Evolutionary conservation across 345 rosid species (phyloP), one percentile per base, ranked within the genome.

Genomic region (Erodium maritimum): DNA sequence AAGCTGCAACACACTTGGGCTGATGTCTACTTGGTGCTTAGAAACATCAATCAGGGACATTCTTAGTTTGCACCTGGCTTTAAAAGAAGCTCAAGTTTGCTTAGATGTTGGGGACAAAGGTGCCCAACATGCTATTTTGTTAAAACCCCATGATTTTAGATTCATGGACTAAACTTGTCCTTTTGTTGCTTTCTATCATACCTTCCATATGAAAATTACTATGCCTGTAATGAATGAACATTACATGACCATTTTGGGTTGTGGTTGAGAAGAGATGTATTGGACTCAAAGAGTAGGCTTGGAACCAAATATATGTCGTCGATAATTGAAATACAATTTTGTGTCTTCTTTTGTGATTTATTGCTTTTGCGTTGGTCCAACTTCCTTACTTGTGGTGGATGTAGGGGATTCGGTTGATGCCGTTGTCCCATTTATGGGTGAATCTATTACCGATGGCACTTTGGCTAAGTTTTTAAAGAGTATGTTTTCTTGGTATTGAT

Each of bases 391-490:
- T 42, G 14, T 42, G 48, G 6, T 42, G 48, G 48, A 33, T 68
- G 66, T 67, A 88, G 95, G 82, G 23, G 90, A 87, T 78, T 65
- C 70, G 17, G 83, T 84, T 66, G 83, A 82, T 53, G 91, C 78
- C 63, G 82, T 87, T 64, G 95, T 87, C 56, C 95, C 95, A 65
- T 80, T 77, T 69, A 87, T 87, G 95, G 95, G 91, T 58, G 95
- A 87, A 87, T 87, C 95, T 57, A 87, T 87, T 60, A 82, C 84
- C 14, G 95, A 87, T 78, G 95, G 95, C 56, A 87, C 95, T 19
- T 55, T 87, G 54, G 91, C 91, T 48, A 81, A 24, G 56, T 81
- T 87, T 72, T 73, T 87, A 68, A 87, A 85, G 68, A 71, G 95
- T 87, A 81, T 62, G 83, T 75, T 24, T 64, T 58, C 59, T 19